Evolutionary conservation across 2,329 filamentous ascomycete genomes (phyloP).

Genomic region (Cercospora nicotianae): DNA sequence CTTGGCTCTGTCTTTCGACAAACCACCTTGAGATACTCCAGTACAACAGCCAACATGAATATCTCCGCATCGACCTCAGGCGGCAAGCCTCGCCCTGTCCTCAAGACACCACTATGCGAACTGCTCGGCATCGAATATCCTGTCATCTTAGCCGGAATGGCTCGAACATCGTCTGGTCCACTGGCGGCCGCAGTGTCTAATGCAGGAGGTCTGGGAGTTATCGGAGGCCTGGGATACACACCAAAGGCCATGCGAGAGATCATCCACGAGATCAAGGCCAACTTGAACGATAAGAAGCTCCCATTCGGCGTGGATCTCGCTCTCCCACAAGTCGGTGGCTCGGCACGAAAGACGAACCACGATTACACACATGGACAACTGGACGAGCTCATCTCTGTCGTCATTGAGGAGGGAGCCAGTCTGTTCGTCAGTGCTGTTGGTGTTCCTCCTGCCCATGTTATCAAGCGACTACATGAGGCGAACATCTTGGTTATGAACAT

Average conservation of each 20-base stretch:
- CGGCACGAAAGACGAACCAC: constrained; percentile 86
- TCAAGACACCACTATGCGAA: constrained; percentile 74
- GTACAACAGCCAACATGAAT: constrained; percentile 5
- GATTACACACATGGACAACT: constrained; percentile 91
- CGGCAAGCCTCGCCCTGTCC: constrained; percentile 45
- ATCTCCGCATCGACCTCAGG: constrained; percentile 9
- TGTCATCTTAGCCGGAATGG: constrained; percentile 92
- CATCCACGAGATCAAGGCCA: constrained; percentile 79
- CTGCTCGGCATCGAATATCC: constrained; percentile 85
- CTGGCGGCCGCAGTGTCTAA: constrained; percentile 87
- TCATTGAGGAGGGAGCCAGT: constrained; percentile 77
- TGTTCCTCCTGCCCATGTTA: constrained; percentile 71
- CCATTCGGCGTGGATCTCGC: constrained; percentile 92
- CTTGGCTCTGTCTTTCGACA: neutral
- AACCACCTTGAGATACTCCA: neutral
- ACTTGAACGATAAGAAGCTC: constrained; percentile 64
- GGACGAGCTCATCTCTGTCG: constrained; percentile 83
- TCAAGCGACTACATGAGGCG: constrained; percentile 73
- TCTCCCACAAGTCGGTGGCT: constrained; percentile 81
- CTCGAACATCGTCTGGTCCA: constrained; percentile 72
- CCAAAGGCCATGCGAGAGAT: constrained; percentile 74
- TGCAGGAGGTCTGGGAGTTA: constrained; percentile 73
- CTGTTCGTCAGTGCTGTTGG: constrained; percentile 88
- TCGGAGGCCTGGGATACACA: constrained; percentile 67
- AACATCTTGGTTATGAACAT: constrained; percentile 94